A percentile compares a stretch with the other conserved stretches of the same genome.
These are phyloP conservation scores for Penicillium decumbens DNA, from an alignment of 2,329 filamentous ascomycete species.

Conservation along the genomic window DNA sequence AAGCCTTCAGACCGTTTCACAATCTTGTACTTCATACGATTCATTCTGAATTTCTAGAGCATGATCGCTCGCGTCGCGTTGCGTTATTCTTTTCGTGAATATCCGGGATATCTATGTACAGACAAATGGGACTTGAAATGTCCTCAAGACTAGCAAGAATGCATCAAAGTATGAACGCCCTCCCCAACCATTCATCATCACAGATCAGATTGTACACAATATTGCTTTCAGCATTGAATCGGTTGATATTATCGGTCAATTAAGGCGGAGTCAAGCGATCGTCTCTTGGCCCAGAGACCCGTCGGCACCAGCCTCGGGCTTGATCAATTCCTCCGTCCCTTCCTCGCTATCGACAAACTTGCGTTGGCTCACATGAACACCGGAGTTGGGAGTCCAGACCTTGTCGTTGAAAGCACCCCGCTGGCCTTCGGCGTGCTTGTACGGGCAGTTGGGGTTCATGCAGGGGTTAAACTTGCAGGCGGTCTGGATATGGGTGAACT, in stretches of 20 bases:
- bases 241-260: constrained; percentile 11
- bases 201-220: constrained; percentile 27
- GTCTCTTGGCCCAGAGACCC: constrained; percentile 30
- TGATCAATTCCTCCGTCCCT: constrained; percentile 64
- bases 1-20: background rate
- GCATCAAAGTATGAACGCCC: constrained; percentile 27
- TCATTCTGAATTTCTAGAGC: no score
- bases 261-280: constrained; percentile 30
- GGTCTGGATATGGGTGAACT: constrained; percentile 80
- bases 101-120: constrained; percentile 26
- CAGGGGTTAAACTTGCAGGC: constrained; percentile 90
- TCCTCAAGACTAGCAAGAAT: constrained; percentile 21
- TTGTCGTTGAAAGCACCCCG: constrained; percentile 80
- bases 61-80: constrained; percentile 4
- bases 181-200: constrained; percentile 23
- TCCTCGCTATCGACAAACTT: constrained; percentile 71
- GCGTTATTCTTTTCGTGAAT: constrained; percentile 14
- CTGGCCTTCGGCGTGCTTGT: constrained; percentile 88
- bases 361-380: constrained; percentile 77
- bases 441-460: constrained; percentile 79
- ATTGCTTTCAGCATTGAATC: constrained; percentile 4
- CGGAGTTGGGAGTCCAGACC: constrained; percentile 67
- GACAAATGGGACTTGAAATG: constrained; percentile 4
- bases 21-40: background rate
- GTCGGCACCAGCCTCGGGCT: constrained; percentile 49